phyloP scores from a whole-genome alignment of 768 basidiomycete species.

The Boletus tylopilopsis region DNA sequence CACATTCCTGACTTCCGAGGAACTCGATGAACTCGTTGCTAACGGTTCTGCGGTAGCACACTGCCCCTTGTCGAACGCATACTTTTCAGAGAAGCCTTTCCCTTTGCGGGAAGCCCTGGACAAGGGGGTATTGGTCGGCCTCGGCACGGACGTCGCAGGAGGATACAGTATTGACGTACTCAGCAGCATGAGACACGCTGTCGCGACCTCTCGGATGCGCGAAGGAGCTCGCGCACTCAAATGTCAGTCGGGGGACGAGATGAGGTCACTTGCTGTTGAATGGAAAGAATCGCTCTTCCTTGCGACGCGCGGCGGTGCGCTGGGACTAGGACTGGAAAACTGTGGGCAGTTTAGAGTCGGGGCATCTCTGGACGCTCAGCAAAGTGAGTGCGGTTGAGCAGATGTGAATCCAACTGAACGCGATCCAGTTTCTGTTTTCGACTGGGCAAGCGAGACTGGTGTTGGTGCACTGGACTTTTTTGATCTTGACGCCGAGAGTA shows the following conservation, averaged over 20 bases:
- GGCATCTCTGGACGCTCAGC: constrained; percentile 70
- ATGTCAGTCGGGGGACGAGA: constrained; percentile 1
- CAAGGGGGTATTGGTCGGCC: constrained; percentile 62
- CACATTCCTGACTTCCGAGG: constrained; percentile 61
- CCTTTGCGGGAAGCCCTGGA: constrained; percentile 67
- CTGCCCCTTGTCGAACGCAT: constrained; percentile 86
- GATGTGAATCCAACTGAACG: not conserved
- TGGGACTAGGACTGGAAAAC: constrained; percentile 57
- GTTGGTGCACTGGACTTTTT: constrained; percentile 73
- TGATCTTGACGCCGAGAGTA: constrained; percentile 29
- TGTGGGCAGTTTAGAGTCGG: constrained; percentile 58
- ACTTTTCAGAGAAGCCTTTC: constrained; percentile 75
- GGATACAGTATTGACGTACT: constrained; percentile 81
- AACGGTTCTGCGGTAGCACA: constrained; percentile 69
- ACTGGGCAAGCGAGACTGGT: constrained; percentile 38
- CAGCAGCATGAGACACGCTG: constrained; percentile 75
- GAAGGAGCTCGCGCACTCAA: constrained; percentile 45
- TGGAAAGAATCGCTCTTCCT: constrained; percentile 84
- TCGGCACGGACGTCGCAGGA: constrained; percentile 85
- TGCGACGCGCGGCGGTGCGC: constrained; percentile 76
- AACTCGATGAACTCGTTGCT: constrained; percentile 47
- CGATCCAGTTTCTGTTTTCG: constrained; percentile 44
- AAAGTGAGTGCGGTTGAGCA: constrained; percentile 44
- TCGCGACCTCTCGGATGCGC: constrained; percentile 64
- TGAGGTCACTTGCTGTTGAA: constrained; percentile 47